Evolutionary conservation across 495 filamentous ascomycete species (phyloP), one percentile per base, ranked within the genome.

Genomic region (Pseudevernia furfuracea): DNA sequence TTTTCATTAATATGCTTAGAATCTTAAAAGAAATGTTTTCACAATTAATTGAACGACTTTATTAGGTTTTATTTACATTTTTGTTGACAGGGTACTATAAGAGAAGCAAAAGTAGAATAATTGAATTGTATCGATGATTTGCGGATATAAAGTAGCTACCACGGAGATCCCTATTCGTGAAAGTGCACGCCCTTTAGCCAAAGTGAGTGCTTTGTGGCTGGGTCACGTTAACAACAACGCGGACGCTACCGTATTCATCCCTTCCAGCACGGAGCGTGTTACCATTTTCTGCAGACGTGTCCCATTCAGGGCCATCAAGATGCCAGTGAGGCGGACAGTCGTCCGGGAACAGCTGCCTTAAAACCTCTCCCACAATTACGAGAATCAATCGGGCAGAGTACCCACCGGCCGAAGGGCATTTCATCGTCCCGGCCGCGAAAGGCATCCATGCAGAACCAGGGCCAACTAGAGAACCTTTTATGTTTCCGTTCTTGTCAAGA

Each of bases 381-480:
- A 46, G 43, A n/a, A 46, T 46, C 19, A 46, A n/a, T 46, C 43
- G 43, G 43, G 43, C 43, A n/a, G 43, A 46, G 19, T 46, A 46
- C 43, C 43, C 43, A 46, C 43, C 43, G 43, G 43, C 43, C 19
- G 43, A 46, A 46, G 43, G 43, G 43, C 43, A 46, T 46, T 46
- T 46, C 43, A 46, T 46, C 43, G 43, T n/a, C 43, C 43, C 43
- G 43, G n/a, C 43, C 43, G 43, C 43, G n/a, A 46, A 46, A 46
- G 43, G 43, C 43, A 46, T 46, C 43, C 43, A 46, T 46, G 43
- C 43, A 46, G 43, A 46, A n/a, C 21, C 43, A n/a, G 43, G 43
- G n/a, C 43, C 43, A n/a, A n/a, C 43, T 46, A 46, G 43, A n/a
- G 43, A 46, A 46, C 43, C 43, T n/a, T n/a, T 46, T 46, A 46